A percentile compares a stretch with the other conserved stretches of the same genome.
phyloP scores from a whole-genome alignment of 306 rosid genomes.

The Cyamopsis tetragonoloba region DNA sequence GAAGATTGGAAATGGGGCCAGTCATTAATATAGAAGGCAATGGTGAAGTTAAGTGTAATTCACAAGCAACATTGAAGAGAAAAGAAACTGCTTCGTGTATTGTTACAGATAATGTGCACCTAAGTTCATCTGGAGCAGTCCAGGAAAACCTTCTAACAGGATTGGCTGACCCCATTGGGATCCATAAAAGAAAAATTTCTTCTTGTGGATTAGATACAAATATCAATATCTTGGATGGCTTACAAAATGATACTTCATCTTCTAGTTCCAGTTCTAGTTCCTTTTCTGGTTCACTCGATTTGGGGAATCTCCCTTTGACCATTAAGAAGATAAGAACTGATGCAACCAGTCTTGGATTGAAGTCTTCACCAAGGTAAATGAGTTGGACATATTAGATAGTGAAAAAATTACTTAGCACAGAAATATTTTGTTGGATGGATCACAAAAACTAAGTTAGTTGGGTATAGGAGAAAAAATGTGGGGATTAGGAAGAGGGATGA shows the following conservation, averaged over 20 bases:
- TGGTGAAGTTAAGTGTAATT: not conserved
- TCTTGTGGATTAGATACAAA: not conserved
- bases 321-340: constrained; percentile 12
- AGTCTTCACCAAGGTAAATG: constrained; percentile 13
- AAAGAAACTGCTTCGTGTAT: constrained; percentile 3
- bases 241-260: constrained; percentile 8
- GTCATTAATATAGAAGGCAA: not conserved
- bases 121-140: constrained; percentile 17
- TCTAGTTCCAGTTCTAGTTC: constrained; percentile 17
- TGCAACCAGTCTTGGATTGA: not conserved
- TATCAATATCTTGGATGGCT: not conserved
- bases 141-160: not conserved
- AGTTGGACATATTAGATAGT: not conserved
- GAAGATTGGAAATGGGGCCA: not conserved
- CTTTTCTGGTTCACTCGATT: constrained; percentile 9
- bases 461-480: no score
- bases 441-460: not conserved
- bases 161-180: not conserved
- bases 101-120: not conserved
- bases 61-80: not conserved
- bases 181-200: constrained; percentile 7
- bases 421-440: constrained; percentile 7
- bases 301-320: not conserved
- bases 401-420: not conserved
- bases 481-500: no score